Evolutionary conservation across 148 eudicot genomes (phyloP).

Genomic region (Vaccinium darrowii): DNA sequence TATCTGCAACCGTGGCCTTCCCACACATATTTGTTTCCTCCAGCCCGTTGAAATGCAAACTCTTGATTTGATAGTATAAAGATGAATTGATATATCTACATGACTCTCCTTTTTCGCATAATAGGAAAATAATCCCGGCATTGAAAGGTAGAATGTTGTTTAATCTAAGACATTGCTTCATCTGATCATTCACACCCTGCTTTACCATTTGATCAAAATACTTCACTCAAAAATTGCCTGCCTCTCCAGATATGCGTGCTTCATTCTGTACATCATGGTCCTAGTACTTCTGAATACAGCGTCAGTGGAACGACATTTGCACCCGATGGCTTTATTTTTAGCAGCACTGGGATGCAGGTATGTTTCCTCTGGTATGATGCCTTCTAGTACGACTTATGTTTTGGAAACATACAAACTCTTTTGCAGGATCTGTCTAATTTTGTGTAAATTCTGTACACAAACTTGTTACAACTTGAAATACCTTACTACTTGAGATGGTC

Average conservation of each 20-base stretch:
- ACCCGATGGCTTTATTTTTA: constrained; percentile 85
- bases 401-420: background rate
- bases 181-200: background rate
- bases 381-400: constrained; percentile 5
- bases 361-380: background rate
- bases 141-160: background rate
- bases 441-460: background rate
- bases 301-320: constrained; percentile 95
- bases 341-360: constrained; percentile 64
- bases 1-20: background rate
- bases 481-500: background rate
- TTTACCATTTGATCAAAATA: background rate
- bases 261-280: constrained; percentile 57
- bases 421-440: background rate
- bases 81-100: too few relatives aligned
- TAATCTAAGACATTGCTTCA: background rate
- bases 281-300: constrained; percentile 56
- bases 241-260: constrained; percentile 80
- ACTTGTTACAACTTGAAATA: background rate
- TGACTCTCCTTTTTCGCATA: too few relatives aligned
- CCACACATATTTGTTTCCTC: too few relatives aligned
- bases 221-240: constrained; percentile 1
- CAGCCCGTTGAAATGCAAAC: too few relatives aligned
- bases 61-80: too few relatives aligned
- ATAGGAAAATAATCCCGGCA: too few relatives aligned